Evolutionary conservation across 257 asterid genomes (phyloP), one percentile per base, ranked within the genome.

Genomic region (Phtheirospermum japonicum): DNA sequence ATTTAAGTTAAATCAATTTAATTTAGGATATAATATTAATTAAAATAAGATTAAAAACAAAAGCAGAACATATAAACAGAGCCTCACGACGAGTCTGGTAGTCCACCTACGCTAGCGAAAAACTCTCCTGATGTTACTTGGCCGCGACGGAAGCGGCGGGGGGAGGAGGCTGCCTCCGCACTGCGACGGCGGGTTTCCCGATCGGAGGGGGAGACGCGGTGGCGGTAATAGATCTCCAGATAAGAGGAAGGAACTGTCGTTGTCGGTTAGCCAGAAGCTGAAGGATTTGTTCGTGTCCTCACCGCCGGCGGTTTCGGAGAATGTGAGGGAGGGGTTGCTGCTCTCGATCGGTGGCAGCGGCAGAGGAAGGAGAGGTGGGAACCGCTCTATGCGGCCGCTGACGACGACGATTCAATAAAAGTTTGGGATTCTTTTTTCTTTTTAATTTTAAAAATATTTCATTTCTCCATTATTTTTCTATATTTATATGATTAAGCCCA

Each of bases 361-460:
- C 62, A 56, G 85, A 63, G 66, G 55, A 66, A 57, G 86, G 64
- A 58, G 85, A 63, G 64, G 66, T 2, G 84, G 77, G 0, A 14
- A 3, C 12, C 83, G 82, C 1, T 53, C 76, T 20, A 70, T 75
- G 39, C 73, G 98, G 77, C 95, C 95, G 71, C 66, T 89, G 19
- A 77, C 95, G 74, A 90, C 89, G 59, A 86, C 94, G 63, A 73
- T 85, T 7, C 85, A 97, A 83, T 97, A 85, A 65, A n/a, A n/a
- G n/a, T n/a, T n/a, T n/a, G n/a, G n/a, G n/a, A n/a, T n/a, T n/a
- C n/a, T n/a, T n/a, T n/a, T n/a, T n/a, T n/a, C n/a, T n/a, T n/a
- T n/a, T n/a, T n/a, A n/a, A n/a, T n/a, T n/a, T n/a, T n/a, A n/a
- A n/a, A n/a, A n/a, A n/a, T n/a, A n/a, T n/a, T n/a, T n/a, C n/a